phyloP scores from a whole-genome alignment of 2,329 filamentous ascomycete genomes.

The Arthrinium puccinioides region DNA sequence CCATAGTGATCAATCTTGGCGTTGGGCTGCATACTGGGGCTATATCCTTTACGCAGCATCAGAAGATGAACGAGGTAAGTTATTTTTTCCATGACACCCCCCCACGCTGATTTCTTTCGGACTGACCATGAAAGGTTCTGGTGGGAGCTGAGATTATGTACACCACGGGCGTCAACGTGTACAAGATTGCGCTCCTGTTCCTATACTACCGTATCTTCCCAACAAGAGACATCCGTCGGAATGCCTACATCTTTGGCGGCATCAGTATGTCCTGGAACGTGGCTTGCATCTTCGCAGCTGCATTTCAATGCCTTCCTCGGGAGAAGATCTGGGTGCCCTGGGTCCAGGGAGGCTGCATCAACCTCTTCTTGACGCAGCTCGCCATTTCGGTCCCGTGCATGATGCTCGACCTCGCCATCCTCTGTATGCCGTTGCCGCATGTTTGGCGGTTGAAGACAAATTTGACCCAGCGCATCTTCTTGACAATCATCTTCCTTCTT shows the following conservation, averaged over 20 bases:
- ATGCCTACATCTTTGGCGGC: constrained; percentile 1
- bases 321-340: constrained; percentile 2
- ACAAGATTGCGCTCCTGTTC: constrained; percentile 4
- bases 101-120: too few species aligned
- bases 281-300: constrained; percentile 1
- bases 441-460: constrained; percentile 5
- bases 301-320: constrained; percentile 3
- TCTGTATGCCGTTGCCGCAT: constrained; percentile 4
- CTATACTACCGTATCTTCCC: constrained; percentile 4
- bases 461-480: constrained; percentile 1
- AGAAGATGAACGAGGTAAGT: constrained; percentile 1
- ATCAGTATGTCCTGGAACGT: constrained; percentile 1
- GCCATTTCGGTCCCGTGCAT: constrained; percentile 1
- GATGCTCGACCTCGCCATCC: constrained; percentile 3
- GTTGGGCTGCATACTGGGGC: constrained; percentile 2
- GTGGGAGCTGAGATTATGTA: constrained; percentile 4
- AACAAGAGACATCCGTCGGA: neutral
- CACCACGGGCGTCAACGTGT: constrained; percentile 3
- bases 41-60: neutral
- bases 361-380: constrained; percentile 3
- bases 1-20: constrained; percentile 1
- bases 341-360: constrained; percentile 1
- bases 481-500: constrained; percentile 4
- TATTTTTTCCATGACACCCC: too few species aligned
- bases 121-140: neutral